Conservation (phyloP, 2,329 filamentous ascomycete species). For the Cladosporium cucumerinum region DNA sequence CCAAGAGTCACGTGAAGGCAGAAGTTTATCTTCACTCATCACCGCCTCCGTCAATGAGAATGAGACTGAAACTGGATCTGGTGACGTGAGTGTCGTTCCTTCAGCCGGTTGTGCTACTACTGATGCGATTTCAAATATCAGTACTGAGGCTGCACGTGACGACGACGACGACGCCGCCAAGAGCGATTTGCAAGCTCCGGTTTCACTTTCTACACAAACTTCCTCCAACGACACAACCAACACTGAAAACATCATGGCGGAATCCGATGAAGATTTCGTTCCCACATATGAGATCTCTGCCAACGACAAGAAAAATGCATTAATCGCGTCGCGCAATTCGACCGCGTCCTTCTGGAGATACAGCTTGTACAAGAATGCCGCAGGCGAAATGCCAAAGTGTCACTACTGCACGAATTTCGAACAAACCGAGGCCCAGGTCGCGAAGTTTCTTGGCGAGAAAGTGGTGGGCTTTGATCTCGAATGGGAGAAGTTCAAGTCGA, state of each 20-base stretch:
- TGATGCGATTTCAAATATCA: neutral
- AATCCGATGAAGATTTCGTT: constrained; percentile 17
- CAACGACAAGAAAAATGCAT: constrained; percentile 27
- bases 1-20: neutral
- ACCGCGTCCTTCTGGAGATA: constrained; percentile 59
- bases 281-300: constrained; percentile 28
- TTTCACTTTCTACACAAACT: constrained; percentile 3
- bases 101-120: neutral
- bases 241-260: neutral
- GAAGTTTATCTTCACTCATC: neutral
- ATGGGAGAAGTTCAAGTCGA: constrained; percentile 60
- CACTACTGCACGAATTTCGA: constrained; percentile 72
- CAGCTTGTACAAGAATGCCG: constrained; percentile 59
- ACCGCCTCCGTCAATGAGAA: neutral
- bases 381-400: constrained; percentile 58
- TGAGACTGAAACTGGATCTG: neutral
- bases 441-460: constrained; percentile 65
- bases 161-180: constrained; percentile 8
- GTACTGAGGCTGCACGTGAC: neutral
- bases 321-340: constrained; percentile 28
- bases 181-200: neutral
- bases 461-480: constrained; percentile 88
- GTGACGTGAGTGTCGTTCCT: neutral
- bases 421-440: constrained; percentile 63
- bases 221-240: neutral